phyloP scores from a whole-genome alignment of 1,284 basidiomycete genomes.

The Phylloporus sp. region DNA sequence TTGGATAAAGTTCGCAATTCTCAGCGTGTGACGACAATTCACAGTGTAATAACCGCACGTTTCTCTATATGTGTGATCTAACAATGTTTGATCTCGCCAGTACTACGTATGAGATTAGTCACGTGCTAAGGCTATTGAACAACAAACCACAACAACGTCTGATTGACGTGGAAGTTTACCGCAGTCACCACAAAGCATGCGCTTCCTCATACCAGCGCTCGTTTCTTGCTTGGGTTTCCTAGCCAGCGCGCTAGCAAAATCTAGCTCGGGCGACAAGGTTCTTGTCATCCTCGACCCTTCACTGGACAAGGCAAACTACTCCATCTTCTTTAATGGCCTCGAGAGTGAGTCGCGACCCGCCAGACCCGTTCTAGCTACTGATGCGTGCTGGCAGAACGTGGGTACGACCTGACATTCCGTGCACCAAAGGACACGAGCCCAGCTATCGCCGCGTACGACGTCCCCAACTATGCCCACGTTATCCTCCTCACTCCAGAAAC shows the following conservation, averaged over 20 bases:
- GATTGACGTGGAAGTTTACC: slow-evolving; percentile 27
- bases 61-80: no score
- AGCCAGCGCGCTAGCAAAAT: slow-evolving; percentile 57
- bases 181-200: slow-evolving; percentile 20
- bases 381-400: slow-evolving; percentile 19
- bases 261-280: slow-evolving; percentile 83
- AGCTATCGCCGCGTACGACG: slow-evolving; percentile 69
- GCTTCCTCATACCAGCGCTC: slow-evolving; percentile 24
- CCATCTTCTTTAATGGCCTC: slow-evolving; percentile 80
- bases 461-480: slow-evolving; percentile 81
- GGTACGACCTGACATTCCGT: slow-evolving; percentile 77
- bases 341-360: slow-evolving; percentile 53
- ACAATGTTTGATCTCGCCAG: no score
- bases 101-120: slow-evolving; percentile 15
- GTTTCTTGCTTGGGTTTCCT: slow-evolving; percentile 38
- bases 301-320: slow-evolving; percentile 69
- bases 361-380: background rate
- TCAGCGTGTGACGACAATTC: no score
- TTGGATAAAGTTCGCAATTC: no score
- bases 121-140: slow-evolving; percentile 23
- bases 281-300: slow-evolving; percentile 82
- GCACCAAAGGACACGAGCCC: slow-evolving; percentile 73
- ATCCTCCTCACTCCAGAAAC: slow-evolving; percentile 82
- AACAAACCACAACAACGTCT: slow-evolving; percentile 25
- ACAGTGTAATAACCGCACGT: no score